Base-by-base conservation (phyloP, 148 eudicot species). In the Linanthus parryae region DNA sequence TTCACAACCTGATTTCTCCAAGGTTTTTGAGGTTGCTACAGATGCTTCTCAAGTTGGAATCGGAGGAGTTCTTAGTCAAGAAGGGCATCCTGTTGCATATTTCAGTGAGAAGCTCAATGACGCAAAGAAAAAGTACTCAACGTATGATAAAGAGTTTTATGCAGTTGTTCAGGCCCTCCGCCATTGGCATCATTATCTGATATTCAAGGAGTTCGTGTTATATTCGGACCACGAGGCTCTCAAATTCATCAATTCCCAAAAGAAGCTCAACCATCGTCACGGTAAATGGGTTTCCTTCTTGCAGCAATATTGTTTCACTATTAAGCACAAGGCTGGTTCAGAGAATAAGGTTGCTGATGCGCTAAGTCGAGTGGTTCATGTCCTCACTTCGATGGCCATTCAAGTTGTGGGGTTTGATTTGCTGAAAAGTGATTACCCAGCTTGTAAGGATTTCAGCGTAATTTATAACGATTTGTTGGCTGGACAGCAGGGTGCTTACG, bases 1-100 rank as follows among this genome's bases (percentile, higher is more conserved):
- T 7, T 14, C 12, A 18, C 13, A 8, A 6, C 26, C 26, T 4
- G 48, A 44, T 20, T 20, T 44, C 48, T 44, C 48, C 8, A 44
- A 44, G 13, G 13, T 19, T 5, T 20, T 44, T 44, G 2, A 44
- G 15, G 42, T 38, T 4, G 42, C 42, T 6, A 10, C 4, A 10
- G 42, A 38, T 12, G 42, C 42, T 3, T 38, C 15, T 2, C 2
- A 38, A 10, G 15, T 38, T 6, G 42, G 42, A 38, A 38, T 38
- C 15, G 42, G 42, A 38, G 42, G 42, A 3, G 42, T 38, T 10
- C 15, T n/a, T 38, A 38, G 42, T 38, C 42, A 38, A 38, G 42
- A 12, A 14, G 15, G 15, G 3, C 42, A 38, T 38, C 42, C 5
- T 31, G 11, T 31, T 31, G 11, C 35, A 5, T 31, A 31, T 31